Conservation (phyloP, 805 yeast genomes). For the Lipomyces mesembrius region DNA sequence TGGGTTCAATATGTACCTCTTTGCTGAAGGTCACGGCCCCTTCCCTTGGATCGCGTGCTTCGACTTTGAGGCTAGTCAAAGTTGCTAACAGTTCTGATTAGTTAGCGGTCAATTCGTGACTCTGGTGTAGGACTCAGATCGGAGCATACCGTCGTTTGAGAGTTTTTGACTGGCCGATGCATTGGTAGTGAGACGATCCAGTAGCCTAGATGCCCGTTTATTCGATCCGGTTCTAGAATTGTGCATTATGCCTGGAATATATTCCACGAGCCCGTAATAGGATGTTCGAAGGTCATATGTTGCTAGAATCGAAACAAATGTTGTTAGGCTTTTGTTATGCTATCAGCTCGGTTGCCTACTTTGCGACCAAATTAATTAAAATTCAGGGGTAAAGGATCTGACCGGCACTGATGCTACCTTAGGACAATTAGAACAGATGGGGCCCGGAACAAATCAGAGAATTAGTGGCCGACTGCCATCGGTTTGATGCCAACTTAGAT, state of each 20-base stretch:
- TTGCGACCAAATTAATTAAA: too few species aligned
- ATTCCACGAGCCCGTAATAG: not conserved
- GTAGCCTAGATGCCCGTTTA: not conserved
- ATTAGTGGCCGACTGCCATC: not conserved
- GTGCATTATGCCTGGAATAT: not conserved
- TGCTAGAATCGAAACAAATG: not conserved
- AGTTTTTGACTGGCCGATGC: not conserved
- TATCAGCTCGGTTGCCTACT: too few species aligned
- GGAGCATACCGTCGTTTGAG: not conserved
- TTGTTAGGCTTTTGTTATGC: not conserved
- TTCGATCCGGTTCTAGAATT: not conserved
- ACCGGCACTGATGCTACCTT: too few species aligned
- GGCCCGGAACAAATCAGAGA: not conserved
- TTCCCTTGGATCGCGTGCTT: conserved; percentile 10
- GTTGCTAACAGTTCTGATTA: not conserved
- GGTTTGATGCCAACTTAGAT: too few species aligned
- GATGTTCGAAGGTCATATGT: not conserved
- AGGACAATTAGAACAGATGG: too few species aligned
- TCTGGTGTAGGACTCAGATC: not conserved
- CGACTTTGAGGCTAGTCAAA: conserved; percentile 6
- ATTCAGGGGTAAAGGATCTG: not conserved
- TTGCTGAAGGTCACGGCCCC: conserved; percentile 4
- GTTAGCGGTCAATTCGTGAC: not conserved
- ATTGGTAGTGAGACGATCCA: not conserved
- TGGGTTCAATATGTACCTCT: conserved; percentile 7